Evolutionary conservation across 768 basidiomycete species (phyloP).

Genomic region (Tephrocybe sp.): DNA sequence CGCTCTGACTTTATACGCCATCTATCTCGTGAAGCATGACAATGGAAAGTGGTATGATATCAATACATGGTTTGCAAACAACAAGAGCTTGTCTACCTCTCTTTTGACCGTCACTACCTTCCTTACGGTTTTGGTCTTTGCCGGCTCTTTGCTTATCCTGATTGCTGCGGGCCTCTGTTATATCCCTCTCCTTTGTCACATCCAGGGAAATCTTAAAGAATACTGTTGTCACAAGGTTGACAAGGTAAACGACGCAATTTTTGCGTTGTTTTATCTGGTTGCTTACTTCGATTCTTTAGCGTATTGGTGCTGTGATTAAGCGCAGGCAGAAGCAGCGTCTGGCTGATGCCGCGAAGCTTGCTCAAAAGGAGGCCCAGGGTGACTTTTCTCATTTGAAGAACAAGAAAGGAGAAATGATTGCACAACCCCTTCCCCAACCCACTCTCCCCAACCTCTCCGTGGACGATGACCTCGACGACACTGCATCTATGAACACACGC

Average conservation of each 20-base stretch:
- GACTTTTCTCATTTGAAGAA: slow-evolving; percentile 92
- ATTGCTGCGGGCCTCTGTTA: slow-evolving; percentile 86
- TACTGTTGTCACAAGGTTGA: slow-evolving; percentile 99
- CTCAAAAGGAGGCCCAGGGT: slow-evolving; percentile 88
- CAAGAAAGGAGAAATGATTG: slow-evolving; percentile 84
- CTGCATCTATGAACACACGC: slow-evolving; percentile 57
- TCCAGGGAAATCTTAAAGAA: slow-evolving; percentile 98
- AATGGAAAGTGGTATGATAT: slow-evolving; percentile 64
- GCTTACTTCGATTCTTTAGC: slow-evolving; percentile 45
- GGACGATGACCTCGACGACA: slow-evolving; percentile 70
- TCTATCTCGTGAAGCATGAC: slow-evolving; percentile 53
- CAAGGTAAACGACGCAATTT: slow-evolving; percentile 55
- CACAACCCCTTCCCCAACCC: slow-evolving; percentile 85
- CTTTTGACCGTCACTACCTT: slow-evolving; percentile 85
- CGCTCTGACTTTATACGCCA: slow-evolving; percentile 92
- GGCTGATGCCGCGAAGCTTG: slow-evolving; percentile 75
- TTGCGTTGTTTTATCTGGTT: background rate
- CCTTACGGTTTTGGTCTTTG: slow-evolving; percentile 88
- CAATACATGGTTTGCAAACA: slow-evolving; percentile 77
- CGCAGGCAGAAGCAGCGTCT: slow-evolving; percentile 86
- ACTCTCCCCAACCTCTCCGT: slow-evolving; percentile 92
- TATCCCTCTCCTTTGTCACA: slow-evolving; percentile 92
- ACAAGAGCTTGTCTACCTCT: slow-evolving; percentile 69
- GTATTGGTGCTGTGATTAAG: slow-evolving; percentile 92
- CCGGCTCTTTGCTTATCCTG: slow-evolving; percentile 78